A percentile compares a stretch with the other conserved stretches of the same genome.
These are phyloP conservation scores for Coniochaeta sp. DNA, from an alignment of 2,329 filamentous ascomycete genomes.

Conservation along the genomic window DNA sequence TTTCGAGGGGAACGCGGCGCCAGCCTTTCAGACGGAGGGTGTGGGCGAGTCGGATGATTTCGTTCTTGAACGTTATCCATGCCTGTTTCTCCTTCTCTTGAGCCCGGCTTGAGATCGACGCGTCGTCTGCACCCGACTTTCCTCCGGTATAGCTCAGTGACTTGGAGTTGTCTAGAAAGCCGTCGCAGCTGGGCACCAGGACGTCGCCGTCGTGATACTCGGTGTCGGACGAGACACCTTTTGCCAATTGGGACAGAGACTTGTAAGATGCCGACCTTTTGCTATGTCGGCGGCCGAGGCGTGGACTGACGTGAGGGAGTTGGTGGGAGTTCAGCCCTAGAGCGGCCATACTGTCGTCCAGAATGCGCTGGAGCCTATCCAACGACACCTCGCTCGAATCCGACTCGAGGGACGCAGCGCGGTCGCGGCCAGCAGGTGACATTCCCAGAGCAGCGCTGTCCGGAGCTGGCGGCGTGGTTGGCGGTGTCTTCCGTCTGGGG, in stretches of 20 bases:
- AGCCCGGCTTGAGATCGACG: conserved; percentile 26
- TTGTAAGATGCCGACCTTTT: conserved; percentile 26
- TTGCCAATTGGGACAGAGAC: conserved; percentile 29
- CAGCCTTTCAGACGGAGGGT: conserved; percentile 88
- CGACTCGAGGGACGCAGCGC: conserved; percentile 52
- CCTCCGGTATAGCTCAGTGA: conserved; percentile 70
- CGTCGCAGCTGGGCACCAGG: conserved; percentile 79
- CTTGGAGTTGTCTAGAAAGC: conserved; percentile 80
- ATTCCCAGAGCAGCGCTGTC: conserved; percentile 13
- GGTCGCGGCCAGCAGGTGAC: conserved; percentile 8
- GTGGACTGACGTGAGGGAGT: conserved; percentile 19
- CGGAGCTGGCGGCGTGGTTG: conserved; percentile 3
- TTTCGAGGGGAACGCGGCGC: conserved; percentile 70
- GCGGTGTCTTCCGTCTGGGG: conserved; percentile 22
- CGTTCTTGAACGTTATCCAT: conserved; percentile 84
- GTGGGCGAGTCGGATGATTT: conserved; percentile 83
- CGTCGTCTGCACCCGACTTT: conserved; percentile 24
- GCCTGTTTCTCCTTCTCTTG: conserved; percentile 63
- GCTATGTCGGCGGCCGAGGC: conserved; percentile 35
- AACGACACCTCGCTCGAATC: conserved; percentile 67
- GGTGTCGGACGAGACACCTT: conserved; percentile 67
- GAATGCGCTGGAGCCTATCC: conserved; percentile 72
- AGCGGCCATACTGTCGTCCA: conserved; percentile 57
- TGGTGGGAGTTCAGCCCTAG: conserved; percentile 35
- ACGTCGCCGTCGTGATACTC: conserved; percentile 77